Evolutionary conservation across 2,329 filamentous ascomycete species (phyloP).

Genomic region (Aspergillus cejpii): DNA sequence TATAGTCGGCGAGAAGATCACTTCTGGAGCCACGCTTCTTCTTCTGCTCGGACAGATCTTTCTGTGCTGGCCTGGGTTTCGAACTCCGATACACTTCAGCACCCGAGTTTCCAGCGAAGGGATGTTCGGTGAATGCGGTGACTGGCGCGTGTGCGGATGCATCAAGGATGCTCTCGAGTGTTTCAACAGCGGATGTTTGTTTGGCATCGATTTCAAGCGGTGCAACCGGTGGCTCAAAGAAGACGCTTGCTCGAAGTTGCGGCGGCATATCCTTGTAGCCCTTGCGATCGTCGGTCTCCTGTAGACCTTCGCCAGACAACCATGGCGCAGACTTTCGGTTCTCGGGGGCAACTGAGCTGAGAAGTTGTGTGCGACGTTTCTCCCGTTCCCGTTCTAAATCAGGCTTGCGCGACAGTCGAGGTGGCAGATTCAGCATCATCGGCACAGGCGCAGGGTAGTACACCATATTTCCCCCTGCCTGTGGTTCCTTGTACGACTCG

Average conservation of each 20-base stretch:
- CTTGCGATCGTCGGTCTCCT: slow-evolving; percentile 12
- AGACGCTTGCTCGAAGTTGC: slow-evolving; percentile 82
- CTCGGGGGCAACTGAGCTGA: slow-evolving; percentile 56
- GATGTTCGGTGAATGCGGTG: slow-evolving; percentile 83
- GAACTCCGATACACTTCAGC: slow-evolving; percentile 63
- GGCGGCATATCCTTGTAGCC: slow-evolving; percentile 54
- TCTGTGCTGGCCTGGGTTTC: slow-evolving; percentile 25
- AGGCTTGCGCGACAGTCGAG: slow-evolving; percentile 70
- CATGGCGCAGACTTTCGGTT: slow-evolving; percentile 49
- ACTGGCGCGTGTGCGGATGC: slow-evolving; percentile 84
- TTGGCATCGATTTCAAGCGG: slow-evolving; percentile 52
- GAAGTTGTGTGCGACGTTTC: slow-evolving; percentile 64
- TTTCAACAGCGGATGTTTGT: slow-evolving; percentile 77
- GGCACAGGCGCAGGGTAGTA: slow-evolving; percentile 95
- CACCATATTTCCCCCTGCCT: slow-evolving; percentile 71
- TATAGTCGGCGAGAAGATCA: slow-evolving; percentile 20
- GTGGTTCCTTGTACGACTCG: slow-evolving; percentile 35
- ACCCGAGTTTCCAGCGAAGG: slow-evolving; percentile 69
- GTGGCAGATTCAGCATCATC: slow-evolving; percentile 84
- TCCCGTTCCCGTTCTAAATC: slow-evolving; percentile 61
- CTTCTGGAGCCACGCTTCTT: slow-evolving; percentile 29
- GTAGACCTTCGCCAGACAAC: slow-evolving; percentile 28
- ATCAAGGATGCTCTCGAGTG: slow-evolving; percentile 84
- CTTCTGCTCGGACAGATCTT: slow-evolving; percentile 21
- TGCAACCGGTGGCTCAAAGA: slow-evolving; percentile 66